A percentile compares a stretch with the other conserved stretches of the same genome.
These are phyloP conservation scores for Phytophthora podocarpi DNA, from an alignment of 352 stramenopile species.

Conservation along the genomic window DNA sequence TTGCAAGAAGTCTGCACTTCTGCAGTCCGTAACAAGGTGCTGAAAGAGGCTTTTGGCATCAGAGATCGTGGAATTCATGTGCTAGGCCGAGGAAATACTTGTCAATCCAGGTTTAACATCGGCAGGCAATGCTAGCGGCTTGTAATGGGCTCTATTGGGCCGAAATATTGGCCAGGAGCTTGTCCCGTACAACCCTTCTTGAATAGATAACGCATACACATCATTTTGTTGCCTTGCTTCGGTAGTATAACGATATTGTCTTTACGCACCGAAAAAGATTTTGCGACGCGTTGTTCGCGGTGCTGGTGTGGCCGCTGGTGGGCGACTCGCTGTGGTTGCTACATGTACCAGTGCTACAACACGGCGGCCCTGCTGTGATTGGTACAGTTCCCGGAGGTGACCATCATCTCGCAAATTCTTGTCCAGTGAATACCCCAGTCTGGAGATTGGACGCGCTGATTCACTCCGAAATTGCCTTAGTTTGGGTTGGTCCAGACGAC, in stretches of 20 bases:
- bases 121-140: not conserved
- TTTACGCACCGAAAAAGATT: not conserved
- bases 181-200: slow-evolving; percentile 5
- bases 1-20: too few species aligned
- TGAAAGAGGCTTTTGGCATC: not conserved
- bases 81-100: not conserved
- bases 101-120: slow-evolving; percentile 3
- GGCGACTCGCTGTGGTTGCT: not conserved
- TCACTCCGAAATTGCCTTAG: slow-evolving; percentile 14
- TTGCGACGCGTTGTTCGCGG: not conserved
- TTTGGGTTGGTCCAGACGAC: slow-evolving; percentile 16
- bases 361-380: not conserved
- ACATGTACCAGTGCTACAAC: not conserved
- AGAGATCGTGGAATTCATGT: slow-evolving; percentile 1
- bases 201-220: slow-evolving; percentile 22
- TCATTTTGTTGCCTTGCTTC: slow-evolving; percentile 4
- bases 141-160: slow-evolving; percentile 1
- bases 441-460: not conserved
- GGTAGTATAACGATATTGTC: not conserved
- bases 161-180: slow-evolving; percentile 1
- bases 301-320: not conserved
- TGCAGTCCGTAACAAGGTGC: too few species aligned
- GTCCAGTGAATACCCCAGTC: not conserved
- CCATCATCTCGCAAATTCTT: slow-evolving; percentile 2
- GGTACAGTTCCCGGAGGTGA: slow-evolving; percentile 5